These are phyloP conservation scores for Helichrysum umbraculigerum DNA, from an alignment of 129 eudicot genomes.

Conservation along the genomic window DNA sequence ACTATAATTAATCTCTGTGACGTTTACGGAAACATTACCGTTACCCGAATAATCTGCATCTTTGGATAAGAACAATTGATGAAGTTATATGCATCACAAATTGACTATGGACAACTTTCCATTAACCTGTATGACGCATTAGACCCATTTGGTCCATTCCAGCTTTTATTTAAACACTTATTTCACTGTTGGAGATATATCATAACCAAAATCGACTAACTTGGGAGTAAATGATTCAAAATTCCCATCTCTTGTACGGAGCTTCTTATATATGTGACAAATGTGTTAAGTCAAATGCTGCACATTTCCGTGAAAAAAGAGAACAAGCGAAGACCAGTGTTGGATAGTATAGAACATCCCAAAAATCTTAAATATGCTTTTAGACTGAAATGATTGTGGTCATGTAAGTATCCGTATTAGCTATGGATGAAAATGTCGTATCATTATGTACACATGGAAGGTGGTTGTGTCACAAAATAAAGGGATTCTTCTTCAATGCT, in stretches of 20 bases:
- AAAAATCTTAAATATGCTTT: slow-evolving; percentile 4
- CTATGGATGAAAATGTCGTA: background rate
- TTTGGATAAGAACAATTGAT: background rate
- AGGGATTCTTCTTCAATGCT: background rate
- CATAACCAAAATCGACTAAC: no score
- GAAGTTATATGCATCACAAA: background rate
- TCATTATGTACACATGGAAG: background rate
- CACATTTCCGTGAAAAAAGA: background rate
- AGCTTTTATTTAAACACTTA: no score
- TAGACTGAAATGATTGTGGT: background rate
- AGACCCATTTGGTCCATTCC: background rate
- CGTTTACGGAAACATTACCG: background rate
- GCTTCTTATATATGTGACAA: background rate
- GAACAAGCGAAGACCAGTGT: background rate
- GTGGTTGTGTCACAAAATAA: background rate
- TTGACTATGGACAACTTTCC: background rate
- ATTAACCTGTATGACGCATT: background rate
- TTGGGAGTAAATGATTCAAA: no score
- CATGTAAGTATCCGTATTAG: background rate
- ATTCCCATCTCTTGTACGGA: no score
- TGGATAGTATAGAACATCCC: background rate
- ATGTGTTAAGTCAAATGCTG: background rate
- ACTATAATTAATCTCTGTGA: background rate
- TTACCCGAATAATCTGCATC: background rate
- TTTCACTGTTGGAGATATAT: no score